Evolutionary conservation across 2,329 filamentous ascomycete genomes (phyloP), one percentile per base, ranked within the genome.

Genomic region (Albophoma yamanashiensis): DNA sequence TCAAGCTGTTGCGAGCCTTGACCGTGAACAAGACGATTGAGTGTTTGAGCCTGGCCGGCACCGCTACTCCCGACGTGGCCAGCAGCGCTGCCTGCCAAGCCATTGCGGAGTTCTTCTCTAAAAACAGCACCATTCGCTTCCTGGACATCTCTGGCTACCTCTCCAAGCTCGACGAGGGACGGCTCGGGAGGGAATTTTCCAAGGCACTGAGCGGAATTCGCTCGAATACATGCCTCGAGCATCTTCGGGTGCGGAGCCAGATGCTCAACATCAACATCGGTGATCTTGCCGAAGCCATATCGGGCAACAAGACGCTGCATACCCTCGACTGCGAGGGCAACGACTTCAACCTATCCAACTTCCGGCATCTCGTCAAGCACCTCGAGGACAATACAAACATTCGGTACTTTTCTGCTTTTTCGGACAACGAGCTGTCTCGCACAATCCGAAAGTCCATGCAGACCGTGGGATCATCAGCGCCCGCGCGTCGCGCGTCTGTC

Each of bases 81-180:
- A 79, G 77, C 62, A 70, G 73, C 17, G 74, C 75, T n/a, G 78
- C 80, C 1, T 79, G 79, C 58, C 70, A 74, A 50, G 75, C 79
- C 0, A 70, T 84, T 1, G 77, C 79, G 34, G 71, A 75, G 5
- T 78, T 85, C 57, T 80, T 85, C 50, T 72, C 75, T n/a, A 71
- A 72, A 34, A 85, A 84, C 67, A 68, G 71, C 9, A 79, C 77
- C 0, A 70, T 84, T 53, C 77, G 74, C n/a, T 82, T 75, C 60
- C 74, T 85, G 2, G 82, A 85, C 63, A 70, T 84, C 9, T 84
- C 82, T 0, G 82, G 82, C 2, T 84, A 79, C 65, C 79, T 78
- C 55, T 79, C 81, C 53, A 84, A 82, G 67, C 71, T 85, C 8
- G 82, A 85, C 63, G 82, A 85, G 62, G 79, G 80, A 0, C 79